Conservation (phyloP, 1,284 basidiomycete species). For the Apiotrichum porosum region DNA sequence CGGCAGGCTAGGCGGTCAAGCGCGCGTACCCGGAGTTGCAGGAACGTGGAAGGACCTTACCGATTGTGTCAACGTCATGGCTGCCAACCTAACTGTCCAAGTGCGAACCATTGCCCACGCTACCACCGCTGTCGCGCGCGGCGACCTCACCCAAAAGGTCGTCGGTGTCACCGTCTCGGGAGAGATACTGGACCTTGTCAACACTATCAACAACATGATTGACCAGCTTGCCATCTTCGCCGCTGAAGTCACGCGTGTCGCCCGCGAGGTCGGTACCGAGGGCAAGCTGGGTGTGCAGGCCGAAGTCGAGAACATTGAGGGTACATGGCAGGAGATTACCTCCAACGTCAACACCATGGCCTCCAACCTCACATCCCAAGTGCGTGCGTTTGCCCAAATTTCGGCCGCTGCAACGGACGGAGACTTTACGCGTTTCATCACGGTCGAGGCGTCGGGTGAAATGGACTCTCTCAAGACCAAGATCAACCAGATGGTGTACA, state of each 20-base stretch:
- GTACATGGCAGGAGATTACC: slow-evolving; percentile 99
- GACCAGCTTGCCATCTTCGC: slow-evolving; percentile 92
- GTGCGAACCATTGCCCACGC: slow-evolving; percentile 91
- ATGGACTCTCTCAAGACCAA: slow-evolving; percentile 99
- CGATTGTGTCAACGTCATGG: slow-evolving; percentile 80
- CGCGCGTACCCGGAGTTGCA: slow-evolving; percentile 76
- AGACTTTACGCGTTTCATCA: slow-evolving; percentile 98
- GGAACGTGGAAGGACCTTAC: slow-evolving; percentile 95
- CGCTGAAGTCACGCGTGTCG: slow-evolving; percentile 90
- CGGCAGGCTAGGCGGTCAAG: slow-evolving; percentile 92
- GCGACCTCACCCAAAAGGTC: slow-evolving; percentile 91
- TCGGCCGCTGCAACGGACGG: slow-evolving; percentile 98
- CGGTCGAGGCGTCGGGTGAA: slow-evolving; percentile 95
- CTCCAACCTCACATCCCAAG: slow-evolving; percentile 94
- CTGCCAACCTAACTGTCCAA: slow-evolving; percentile 72
- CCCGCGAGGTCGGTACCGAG: slow-evolving; percentile 90
- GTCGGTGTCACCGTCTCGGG: slow-evolving; percentile 86
- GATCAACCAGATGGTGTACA: slow-evolving; percentile 88
- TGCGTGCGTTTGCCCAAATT: slow-evolving; percentile 97
- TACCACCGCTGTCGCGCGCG: slow-evolving; percentile 91
- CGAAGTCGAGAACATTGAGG: slow-evolving; percentile 93
- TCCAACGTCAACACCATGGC: slow-evolving; percentile 90
- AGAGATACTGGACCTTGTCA: slow-evolving; percentile 86
- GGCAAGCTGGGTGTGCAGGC: slow-evolving; percentile 97
- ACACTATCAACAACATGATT: slow-evolving; percentile 85